Percentiles rank a stretch among this genome's conserved stretches.
These are phyloP conservation scores for Sugiyamaella sp. DNA, from an alignment of 1,139 yeast species.

Conservation along the genomic window DNA sequence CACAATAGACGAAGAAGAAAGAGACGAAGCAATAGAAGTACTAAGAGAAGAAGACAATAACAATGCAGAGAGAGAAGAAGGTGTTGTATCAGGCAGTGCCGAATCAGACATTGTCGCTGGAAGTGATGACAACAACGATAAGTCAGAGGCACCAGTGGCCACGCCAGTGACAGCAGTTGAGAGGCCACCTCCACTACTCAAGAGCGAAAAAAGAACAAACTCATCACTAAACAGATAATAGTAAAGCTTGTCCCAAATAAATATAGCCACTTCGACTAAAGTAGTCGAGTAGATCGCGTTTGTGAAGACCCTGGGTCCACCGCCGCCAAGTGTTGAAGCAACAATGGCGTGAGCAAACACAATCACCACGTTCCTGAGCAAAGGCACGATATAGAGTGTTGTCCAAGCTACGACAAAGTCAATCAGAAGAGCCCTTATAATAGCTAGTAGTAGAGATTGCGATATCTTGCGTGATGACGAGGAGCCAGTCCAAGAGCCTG, in stretches of 20 bases:
- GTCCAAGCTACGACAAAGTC: constrained; percentile 33
- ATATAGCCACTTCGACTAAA: constrained; percentile 34
- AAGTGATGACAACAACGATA: not conserved
- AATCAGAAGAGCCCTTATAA: constrained; percentile 28
- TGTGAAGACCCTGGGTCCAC: constrained; percentile 35
- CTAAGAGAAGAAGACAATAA: constrained; percentile 2
- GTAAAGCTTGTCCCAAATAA: constrained; percentile 31
- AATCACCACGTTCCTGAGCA: constrained; percentile 33
- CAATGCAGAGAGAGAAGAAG: constrained; percentile 2
- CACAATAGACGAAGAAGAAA: constrained; percentile 3
- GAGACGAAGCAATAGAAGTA: not conserved
- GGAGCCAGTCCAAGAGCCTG: constrained; percentile 5
- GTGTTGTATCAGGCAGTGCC: not conserved
- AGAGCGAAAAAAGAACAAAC: constrained; percentile 10
- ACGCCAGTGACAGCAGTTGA: not conserved
- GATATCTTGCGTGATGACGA: constrained; percentile 8
- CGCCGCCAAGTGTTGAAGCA: constrained; percentile 43
- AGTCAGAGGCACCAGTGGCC: not conserved
- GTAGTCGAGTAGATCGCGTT: constrained; percentile 42
- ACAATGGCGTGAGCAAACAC: constrained; percentile 44
- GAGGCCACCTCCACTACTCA: not conserved
- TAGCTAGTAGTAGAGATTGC: constrained; percentile 15
- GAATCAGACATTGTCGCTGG: not conserved
- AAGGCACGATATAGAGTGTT: constrained; percentile 35
- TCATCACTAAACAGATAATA: constrained; percentile 22